Conservation (phyloP, 1,284 basidiomycete species). For the Cryptococcus hybrid region DNA sequence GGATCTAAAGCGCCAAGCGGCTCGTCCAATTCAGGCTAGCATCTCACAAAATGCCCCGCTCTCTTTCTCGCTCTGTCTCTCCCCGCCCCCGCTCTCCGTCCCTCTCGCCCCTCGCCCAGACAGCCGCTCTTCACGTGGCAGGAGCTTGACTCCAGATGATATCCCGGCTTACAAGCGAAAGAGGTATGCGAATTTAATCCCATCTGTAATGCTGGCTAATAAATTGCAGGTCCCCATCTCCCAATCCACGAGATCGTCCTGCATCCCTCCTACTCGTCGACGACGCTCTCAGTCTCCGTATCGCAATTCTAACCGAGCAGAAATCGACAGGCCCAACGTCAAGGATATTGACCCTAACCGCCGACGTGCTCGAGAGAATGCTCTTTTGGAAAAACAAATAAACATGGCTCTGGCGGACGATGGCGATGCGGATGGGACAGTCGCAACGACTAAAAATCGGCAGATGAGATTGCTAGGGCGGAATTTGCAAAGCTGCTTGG, state of each 20-base stretch:
- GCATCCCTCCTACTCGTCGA: conserved; percentile 47
- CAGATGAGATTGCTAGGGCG: conserved; percentile 60
- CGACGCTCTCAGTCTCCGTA: conserved; percentile 40
- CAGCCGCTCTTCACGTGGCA: conserved; percentile 5
- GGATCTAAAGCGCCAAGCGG: too few species aligned
- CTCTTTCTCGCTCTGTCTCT: conserved; percentile 15
- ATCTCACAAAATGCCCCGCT: conserved; percentile 26
- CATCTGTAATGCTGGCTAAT: neutral
- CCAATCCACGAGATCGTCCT: conserved; percentile 40
- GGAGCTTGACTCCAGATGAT: conserved; percentile 24
- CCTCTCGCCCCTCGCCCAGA: neutral
- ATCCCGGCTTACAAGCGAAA: conserved; percentile 39
- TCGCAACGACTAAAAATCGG: conserved; percentile 35
- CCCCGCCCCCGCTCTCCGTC: conserved; percentile 9
- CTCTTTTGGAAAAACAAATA: conserved; percentile 69
- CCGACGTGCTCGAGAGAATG: conserved; percentile 69
- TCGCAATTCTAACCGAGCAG: neutral
- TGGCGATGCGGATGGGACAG: conserved; percentile 52
- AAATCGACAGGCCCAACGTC: conserved; percentile 59
- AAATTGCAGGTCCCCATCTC: conserved; percentile 38
- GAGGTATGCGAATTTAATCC: conserved; percentile 31
- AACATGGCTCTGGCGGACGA: conserved; percentile 55
- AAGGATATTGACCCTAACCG: conserved; percentile 74
- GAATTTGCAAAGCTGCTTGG: conserved; percentile 78
- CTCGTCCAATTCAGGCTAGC: too few species aligned